These are phyloP conservation scores for Yarrowia porcina DNA, from an alignment of 805 yeast genomes.

Conservation along the genomic window DNA sequence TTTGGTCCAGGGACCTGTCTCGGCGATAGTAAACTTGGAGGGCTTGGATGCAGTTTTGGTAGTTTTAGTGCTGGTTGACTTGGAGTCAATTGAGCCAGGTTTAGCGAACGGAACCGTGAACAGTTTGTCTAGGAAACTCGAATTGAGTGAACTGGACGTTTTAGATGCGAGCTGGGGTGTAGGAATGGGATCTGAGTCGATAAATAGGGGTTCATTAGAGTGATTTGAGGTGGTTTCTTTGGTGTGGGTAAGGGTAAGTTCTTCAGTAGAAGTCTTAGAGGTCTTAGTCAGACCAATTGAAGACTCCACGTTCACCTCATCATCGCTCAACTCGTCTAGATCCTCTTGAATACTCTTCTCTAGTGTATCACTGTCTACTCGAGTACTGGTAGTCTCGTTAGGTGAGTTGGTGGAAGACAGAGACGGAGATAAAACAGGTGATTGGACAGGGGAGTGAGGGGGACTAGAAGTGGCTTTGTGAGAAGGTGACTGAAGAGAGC, in stretches of 20 bases:
- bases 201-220: no score
- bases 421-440: not conserved
- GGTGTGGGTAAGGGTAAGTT: no score
- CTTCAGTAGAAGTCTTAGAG: no score
- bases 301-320: no score
- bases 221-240: no score
- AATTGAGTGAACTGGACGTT: not conserved
- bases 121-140: not conserved
- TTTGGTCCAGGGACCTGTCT: constrained; percentile 36
- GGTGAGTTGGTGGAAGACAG: not conserved
- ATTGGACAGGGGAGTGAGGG: no score
- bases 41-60: not conserved
- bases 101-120: constrained; percentile 14
- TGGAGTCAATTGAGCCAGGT: not conserved
- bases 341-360: no score
- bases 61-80: no score
- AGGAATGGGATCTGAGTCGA: no score
- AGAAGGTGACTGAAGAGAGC: no score
- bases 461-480: no score
- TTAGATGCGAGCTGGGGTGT: not conserved
- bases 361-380: not conserved
- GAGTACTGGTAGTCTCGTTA: not conserved
- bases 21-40: not conserved
- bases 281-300: no score
- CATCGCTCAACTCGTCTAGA: not conserved